These are phyloP conservation scores for Saccharomyces jurei DNA, from an alignment of 805 yeast genomes.

Conservation along the genomic window DNA sequence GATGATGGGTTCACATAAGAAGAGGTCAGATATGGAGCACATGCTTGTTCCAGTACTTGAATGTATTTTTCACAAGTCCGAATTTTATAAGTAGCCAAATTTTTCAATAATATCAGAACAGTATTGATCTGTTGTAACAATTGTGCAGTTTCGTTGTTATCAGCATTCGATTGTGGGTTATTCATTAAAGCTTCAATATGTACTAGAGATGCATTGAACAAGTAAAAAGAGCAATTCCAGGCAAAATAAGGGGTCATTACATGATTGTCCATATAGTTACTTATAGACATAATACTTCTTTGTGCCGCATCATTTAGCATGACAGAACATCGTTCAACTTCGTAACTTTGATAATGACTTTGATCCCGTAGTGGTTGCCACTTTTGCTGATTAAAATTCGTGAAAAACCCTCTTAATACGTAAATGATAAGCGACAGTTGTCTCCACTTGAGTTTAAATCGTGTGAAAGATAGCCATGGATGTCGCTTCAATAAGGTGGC, in stretches of 20 bases:
- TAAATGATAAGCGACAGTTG: constrained; percentile 48
- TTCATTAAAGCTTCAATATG: constrained; percentile 37
- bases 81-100: constrained; percentile 3
- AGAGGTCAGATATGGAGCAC: background rate
- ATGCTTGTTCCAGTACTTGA: constrained; percentile 5
- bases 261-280: constrained; percentile 31
- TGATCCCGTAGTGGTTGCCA: constrained; percentile 28
- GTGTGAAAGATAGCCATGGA: constrained; percentile 47
- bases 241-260: constrained; percentile 41
- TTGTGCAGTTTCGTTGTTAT: constrained; percentile 21
- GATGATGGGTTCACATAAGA: background rate
- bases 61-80: constrained; percentile 6
- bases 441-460: constrained; percentile 51
- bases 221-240: constrained; percentile 58
- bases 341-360: constrained; percentile 29
- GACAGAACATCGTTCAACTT: constrained; percentile 37
- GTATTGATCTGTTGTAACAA: constrained; percentile 2
- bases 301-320: constrained; percentile 43
- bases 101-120: constrained; percentile 3
- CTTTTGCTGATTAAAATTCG: constrained; percentile 35
- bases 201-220: constrained; percentile 55
- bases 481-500: constrained; percentile 40
- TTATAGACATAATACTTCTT: constrained; percentile 44
- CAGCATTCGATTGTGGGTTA: constrained; percentile 32
- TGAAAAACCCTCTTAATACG: constrained; percentile 48